Evolutionary conservation across 1,139 yeast genomes (phyloP).

Genomic region (Debaryomyces fabryi): DNA sequence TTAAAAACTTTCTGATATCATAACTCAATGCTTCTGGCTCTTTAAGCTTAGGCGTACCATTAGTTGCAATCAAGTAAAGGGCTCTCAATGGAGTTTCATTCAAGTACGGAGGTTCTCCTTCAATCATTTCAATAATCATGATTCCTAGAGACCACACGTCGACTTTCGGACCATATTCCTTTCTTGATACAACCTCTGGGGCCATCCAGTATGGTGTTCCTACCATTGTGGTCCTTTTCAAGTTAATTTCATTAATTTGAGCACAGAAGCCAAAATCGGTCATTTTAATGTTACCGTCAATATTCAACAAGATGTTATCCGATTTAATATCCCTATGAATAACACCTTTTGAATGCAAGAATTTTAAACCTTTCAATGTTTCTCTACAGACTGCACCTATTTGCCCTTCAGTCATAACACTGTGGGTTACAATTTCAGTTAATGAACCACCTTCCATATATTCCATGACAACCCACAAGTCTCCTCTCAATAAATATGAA

Average conservation of each 20-base stretch:
- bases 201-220: slow-evolving; percentile 99
- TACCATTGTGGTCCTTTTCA: slow-evolving; percentile 95
- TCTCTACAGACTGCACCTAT: slow-evolving; percentile 96
- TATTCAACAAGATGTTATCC: slow-evolving; percentile 81
- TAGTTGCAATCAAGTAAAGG: slow-evolving; percentile 88
- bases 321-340: slow-evolving; percentile 96
- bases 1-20: slow-evolving; percentile 67
- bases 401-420: slow-evolving; percentile 96
- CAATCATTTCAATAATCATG: slow-evolving; percentile 98
- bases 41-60: slow-evolving; percentile 91
- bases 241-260: slow-evolving; percentile 81
- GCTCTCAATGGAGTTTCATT: slow-evolving; percentile 95
- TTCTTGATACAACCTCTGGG: slow-evolving; percentile 92
- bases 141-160: slow-evolving; percentile 98
- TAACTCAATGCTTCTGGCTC: slow-evolving; percentile 82
- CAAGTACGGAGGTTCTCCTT: slow-evolving; percentile 97
- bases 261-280: slow-evolving; percentile 95
- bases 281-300: slow-evolving; percentile 86
- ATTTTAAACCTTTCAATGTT: slow-evolving; percentile 80
- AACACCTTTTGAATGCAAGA: slow-evolving; percentile 90
- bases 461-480: slow-evolving; percentile 92
- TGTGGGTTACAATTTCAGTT: slow-evolving; percentile 93
- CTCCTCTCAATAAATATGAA: slow-evolving; percentile 45
- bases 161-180: slow-evolving; percentile 95
- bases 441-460: slow-evolving; percentile 86